Evolutionary conservation across 2,329 filamentous ascomycete species (phyloP), one percentile per base, ranked within the genome.

Genomic region (Chrysosporium queenslandicum): DNA sequence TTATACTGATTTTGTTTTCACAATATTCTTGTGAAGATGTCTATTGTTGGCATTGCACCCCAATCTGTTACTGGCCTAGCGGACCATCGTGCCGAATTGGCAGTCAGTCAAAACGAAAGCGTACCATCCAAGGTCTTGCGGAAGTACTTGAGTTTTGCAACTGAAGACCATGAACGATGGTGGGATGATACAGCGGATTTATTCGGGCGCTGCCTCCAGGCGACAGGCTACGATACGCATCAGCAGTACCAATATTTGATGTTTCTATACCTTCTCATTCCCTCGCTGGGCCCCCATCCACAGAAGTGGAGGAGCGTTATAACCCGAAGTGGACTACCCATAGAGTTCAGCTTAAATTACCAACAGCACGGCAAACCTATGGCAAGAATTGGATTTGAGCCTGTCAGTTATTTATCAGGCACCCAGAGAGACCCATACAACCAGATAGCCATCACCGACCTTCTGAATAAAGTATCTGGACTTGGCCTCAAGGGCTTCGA

Each of bases 181-280:
- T 62, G 60, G 59, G 41, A 59, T 18, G 58, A 55, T n/a, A 56
- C 52, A 11, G 59, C 46, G 1, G 53, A 57, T 3, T 56, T 61
- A 54, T 46, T 60, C 9, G 53, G 52, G 5, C 52, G 53, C 21
- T 50, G 58, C 39, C 49, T 62, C 4, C 39, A 47, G 4, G 27
- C 43, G n/a, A 51, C 55, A n/a, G 41, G 52, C 2, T 61, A 60
- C 21, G 51, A 53, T 27, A 43, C 48, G 18, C 53, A 60, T 14
- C 34, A 53, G 9, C 59, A 62, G 46, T 57, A 58, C 39, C 32
- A 54, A 42, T 46, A 55, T 23, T 45, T 62, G 8, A 14, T 41
- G 14, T 50, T 60, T 12, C 56, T 48, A 42, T 46, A 58, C n/a
- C 39, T 54, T 21, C 37, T 61, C 23, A 46, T 62, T 5, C 60